Percentiles rank a stretch among this genome's conserved stretches.
Conservation (phyloP, 2,329 filamentous ascomycete species). For the Eutypella sp. region DNA sequence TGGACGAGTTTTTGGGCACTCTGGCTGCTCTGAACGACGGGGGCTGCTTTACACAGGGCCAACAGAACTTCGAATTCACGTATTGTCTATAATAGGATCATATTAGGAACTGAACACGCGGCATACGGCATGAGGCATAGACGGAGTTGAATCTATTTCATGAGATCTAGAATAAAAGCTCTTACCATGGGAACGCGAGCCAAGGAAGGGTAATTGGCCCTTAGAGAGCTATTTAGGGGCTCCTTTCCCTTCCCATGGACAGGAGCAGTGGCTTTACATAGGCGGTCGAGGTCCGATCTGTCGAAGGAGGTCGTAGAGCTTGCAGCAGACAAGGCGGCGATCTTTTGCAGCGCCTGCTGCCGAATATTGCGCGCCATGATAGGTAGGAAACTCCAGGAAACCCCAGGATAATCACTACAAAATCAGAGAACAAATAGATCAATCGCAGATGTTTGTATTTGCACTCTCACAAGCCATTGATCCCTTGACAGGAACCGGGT, state of each 20-base stretch:
- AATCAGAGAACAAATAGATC: slow-evolving; percentile 2
- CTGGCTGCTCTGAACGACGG: slow-evolving; percentile 62
- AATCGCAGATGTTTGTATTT: slow-evolving; percentile 12
- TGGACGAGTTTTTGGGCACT: slow-evolving; percentile 74
- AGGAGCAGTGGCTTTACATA: slow-evolving; percentile 52
- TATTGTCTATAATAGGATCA: slow-evolving; percentile 56
- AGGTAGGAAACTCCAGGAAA: too few relatives aligned
- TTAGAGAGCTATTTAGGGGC: slow-evolving; percentile 43
- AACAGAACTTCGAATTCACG: slow-evolving; percentile 89
- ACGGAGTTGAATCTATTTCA: background rate
- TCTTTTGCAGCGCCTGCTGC: slow-evolving; percentile 59
- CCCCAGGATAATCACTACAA: slow-evolving; percentile 14
- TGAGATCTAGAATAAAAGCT: background rate
- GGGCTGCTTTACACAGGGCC: slow-evolving; percentile 85
- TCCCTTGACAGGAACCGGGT: background rate
- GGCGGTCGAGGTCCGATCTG: slow-evolving; percentile 57
- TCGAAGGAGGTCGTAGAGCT: slow-evolving; percentile 51
- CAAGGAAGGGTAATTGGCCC: slow-evolving; percentile 36
- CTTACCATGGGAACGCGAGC: slow-evolving; percentile 58
- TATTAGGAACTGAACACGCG: slow-evolving; percentile 3
- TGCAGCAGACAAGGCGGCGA: slow-evolving; percentile 57
- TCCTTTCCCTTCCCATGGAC: slow-evolving; percentile 39
- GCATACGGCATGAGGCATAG: too few relatives aligned
- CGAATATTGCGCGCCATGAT: slow-evolving; percentile 53
- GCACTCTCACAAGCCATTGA: background rate